Conservation (phyloP, 495 filamentous ascomycete genomes). For the Penicillium turbatum region DNA sequence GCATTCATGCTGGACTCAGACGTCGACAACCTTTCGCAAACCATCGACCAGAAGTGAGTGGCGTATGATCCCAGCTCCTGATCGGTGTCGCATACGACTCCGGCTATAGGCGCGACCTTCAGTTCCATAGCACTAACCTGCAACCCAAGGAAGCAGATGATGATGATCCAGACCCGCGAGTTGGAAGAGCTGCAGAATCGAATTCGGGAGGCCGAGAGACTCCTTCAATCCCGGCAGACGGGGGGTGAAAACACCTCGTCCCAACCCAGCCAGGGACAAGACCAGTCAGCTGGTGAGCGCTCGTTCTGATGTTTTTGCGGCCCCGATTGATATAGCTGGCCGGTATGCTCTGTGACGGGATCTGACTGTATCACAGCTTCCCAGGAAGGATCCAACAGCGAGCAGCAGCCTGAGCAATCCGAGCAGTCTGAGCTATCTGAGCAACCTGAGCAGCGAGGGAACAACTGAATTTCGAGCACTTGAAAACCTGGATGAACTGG, state of each 20-base stretch:
- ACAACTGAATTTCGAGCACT: not conserved
- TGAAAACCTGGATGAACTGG: not conserved
- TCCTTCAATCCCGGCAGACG: conserved; percentile 54
- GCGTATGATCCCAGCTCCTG: not conserved
- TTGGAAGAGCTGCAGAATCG: conserved; percentile 79
- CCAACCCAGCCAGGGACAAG: conserved; percentile 6
- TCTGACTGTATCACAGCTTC: conserved; percentile 13
- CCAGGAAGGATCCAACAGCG: conserved; percentile 6
- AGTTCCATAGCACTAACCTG: not conserved
- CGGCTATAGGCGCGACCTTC: not conserved
- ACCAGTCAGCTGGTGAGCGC: conserved; percentile 23
- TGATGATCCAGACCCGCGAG: conserved; percentile 71
- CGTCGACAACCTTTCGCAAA: conserved; percentile 69
- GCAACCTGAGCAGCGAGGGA: not conserved
- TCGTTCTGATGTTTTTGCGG: conserved; percentile 3
- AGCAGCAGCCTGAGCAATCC: conserved; percentile 2
- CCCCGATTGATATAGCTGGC: conserved; percentile 9
- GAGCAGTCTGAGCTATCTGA: not conserved
- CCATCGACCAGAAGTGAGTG: conserved; percentile 79
- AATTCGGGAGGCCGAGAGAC: conserved; percentile 79
- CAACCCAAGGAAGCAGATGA: conserved; percentile 54
- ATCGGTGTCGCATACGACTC: not conserved
- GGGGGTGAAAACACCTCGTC: not conserved
- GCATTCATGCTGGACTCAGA: conserved; percentile 81
- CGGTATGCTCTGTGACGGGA: conserved; percentile 2